Evolutionary conservation across 2,329 filamentous ascomycete genomes (phyloP).

Genomic region (Alternaria incomplexa): DNA sequence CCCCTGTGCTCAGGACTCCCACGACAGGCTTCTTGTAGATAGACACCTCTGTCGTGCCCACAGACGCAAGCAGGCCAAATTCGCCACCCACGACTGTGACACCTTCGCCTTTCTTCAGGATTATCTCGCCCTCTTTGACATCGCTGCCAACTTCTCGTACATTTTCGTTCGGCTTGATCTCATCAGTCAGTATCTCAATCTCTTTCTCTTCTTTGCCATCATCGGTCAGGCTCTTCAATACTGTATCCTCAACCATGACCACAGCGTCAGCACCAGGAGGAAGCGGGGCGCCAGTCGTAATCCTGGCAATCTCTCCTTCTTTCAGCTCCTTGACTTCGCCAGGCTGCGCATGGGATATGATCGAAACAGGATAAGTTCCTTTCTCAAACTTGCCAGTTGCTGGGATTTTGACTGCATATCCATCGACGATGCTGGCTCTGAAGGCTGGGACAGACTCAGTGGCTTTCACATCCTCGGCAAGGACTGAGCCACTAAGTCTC

Average conservation of each 20-base stretch:
- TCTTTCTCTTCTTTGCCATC: constrained; percentile 85
- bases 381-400: constrained; percentile 60
- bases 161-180: constrained; percentile 80
- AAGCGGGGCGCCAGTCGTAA: constrained; percentile 92
- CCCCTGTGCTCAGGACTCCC: constrained; percentile 90
- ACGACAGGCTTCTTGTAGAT: constrained; percentile 79
- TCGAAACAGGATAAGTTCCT: constrained; percentile 83
- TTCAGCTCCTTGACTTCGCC: constrained; percentile 69
- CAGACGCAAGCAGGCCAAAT: constrained; percentile 85
- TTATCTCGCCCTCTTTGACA: constrained; percentile 69
- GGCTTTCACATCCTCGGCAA: constrained; percentile 83
- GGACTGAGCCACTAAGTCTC: constrained; percentile 73
- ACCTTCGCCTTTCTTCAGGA: constrained; percentile 79
- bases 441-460: constrained; percentile 89
- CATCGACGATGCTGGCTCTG: constrained; percentile 94
- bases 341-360: constrained; percentile 84
- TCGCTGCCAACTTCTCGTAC: constrained; percentile 92
- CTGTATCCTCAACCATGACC: constrained; percentile 95
- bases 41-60: constrained; percentile 73
- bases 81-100: constrained; percentile 89
- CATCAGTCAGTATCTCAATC: constrained; percentile 82
- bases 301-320: constrained; percentile 80
- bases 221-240: constrained; percentile 74
- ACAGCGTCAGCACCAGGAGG: constrained; percentile 89
- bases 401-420: constrained; percentile 70